phyloP scores from a whole-genome alignment of 2,329 filamentous ascomycete species.

The Botrytis hyacinthi region DNA sequence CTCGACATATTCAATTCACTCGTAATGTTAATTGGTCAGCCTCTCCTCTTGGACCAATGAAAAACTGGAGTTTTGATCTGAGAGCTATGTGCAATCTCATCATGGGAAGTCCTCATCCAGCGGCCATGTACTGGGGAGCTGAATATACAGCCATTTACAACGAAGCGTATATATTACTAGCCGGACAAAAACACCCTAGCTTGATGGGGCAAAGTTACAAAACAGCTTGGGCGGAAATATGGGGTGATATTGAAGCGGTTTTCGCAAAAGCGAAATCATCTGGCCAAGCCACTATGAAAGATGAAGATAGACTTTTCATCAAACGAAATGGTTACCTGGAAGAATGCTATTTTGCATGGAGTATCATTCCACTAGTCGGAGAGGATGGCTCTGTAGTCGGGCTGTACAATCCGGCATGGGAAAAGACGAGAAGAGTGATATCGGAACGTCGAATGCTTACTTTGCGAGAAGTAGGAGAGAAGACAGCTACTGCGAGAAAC shows the following conservation, averaged over 20 bases:
- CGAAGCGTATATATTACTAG: slow-evolving; percentile 67
- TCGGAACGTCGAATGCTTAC: slow-evolving; percentile 79
- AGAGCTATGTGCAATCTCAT: slow-evolving; percentile 78
- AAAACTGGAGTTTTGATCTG: slow-evolving; percentile 68
- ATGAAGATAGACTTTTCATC: slow-evolving; percentile 76
- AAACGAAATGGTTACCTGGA: slow-evolving; percentile 67
- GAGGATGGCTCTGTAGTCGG: slow-evolving; percentile 71
- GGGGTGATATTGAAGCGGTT: slow-evolving; percentile 66
- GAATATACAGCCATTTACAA: slow-evolving; percentile 70
- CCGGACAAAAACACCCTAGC: slow-evolving; percentile 71
- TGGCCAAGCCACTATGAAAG: slow-evolving; percentile 80
- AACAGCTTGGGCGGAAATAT: slow-evolving; percentile 70
- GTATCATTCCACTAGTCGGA: slow-evolving; percentile 73
- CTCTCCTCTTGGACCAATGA: slow-evolving; percentile 73
- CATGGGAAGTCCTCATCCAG: slow-evolving; percentile 74
- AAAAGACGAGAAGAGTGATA: slow-evolving; percentile 75
- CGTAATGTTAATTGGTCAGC: slow-evolving; percentile 70
- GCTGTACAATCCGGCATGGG: slow-evolving; percentile 70
- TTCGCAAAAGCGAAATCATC: slow-evolving; percentile 66
- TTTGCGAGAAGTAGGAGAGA: slow-evolving; percentile 73
- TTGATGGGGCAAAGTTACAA: slow-evolving; percentile 73
- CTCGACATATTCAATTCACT: slow-evolving; percentile 70
- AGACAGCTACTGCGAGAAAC: slow-evolving; percentile 68
- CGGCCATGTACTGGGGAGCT: slow-evolving; percentile 76
- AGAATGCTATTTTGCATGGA: slow-evolving; percentile 70